Evolutionary conservation across 768 basidiomycete genomes (phyloP).

Genomic region (Leucocoprinus leucothites): DNA sequence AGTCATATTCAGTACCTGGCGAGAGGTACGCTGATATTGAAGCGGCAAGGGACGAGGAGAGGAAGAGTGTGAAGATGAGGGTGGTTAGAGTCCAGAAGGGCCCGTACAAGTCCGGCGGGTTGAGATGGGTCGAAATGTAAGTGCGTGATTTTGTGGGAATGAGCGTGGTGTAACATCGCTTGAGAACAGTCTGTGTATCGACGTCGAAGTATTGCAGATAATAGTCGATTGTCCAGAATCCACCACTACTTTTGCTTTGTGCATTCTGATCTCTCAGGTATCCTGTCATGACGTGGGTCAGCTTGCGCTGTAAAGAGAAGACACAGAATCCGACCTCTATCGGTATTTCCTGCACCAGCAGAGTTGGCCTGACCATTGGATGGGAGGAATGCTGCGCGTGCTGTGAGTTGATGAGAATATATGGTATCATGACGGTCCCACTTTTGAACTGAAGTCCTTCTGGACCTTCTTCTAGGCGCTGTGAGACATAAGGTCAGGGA

Average conservation of each 20-base stretch:
- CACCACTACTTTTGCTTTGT: constrained; percentile 42
- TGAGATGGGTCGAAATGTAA: constrained; percentile 61
- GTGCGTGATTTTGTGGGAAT: constrained; percentile 62
- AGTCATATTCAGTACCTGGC: constrained; percentile 56
- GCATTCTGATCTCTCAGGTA: constrained; percentile 57
- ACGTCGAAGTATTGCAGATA: constrained; percentile 89
- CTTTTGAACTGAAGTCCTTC: constrained; percentile 75
- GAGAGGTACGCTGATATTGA: constrained; percentile 88
- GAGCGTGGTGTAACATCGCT: constrained; percentile 74
- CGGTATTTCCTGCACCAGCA: constrained; percentile 46
- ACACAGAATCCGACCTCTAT: constrained; percentile 38
- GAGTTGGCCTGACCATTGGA: constrained; percentile 32
- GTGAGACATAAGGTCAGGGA: neutral
- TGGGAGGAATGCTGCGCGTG: constrained; percentile 53
- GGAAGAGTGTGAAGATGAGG: constrained; percentile 88
- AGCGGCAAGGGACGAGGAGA: constrained; percentile 88
- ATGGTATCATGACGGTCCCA: constrained; percentile 17
- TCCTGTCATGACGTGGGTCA: constrained; percentile 36
- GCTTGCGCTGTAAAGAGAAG: neutral
- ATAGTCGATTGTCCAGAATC: constrained; percentile 82
- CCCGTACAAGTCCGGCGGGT: constrained; percentile 78
- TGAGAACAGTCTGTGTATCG: constrained; percentile 74
- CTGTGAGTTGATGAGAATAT: neutral
- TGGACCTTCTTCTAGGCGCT: constrained; percentile 59
- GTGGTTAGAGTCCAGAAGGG: constrained; percentile 99